A percentile compares a stretch with the other conserved stretches of the same genome.
phyloP scores from a whole-genome alignment of 2,329 filamentous ascomycete species.

The Fusarium euwallaceae region DNA sequence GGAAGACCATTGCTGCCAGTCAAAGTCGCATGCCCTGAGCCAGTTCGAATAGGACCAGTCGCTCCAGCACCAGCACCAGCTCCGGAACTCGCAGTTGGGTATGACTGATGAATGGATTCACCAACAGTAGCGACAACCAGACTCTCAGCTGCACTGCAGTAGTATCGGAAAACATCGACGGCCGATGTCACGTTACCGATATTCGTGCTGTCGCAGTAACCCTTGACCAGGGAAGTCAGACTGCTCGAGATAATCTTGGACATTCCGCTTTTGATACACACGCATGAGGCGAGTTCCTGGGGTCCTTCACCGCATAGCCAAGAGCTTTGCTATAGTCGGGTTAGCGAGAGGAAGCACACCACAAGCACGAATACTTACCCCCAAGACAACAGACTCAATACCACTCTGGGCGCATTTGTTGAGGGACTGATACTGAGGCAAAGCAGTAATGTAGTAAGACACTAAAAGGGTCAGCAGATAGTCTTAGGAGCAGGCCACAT shows the following conservation, averaged over 20 bases:
- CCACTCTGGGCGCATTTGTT: slow-evolving; percentile 60
- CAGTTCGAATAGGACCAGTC: slow-evolving; percentile 24
- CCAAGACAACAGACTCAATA: slow-evolving; percentile 57
- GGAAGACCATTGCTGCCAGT: not conserved
- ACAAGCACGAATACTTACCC: slow-evolving; percentile 47
- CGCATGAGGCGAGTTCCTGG: slow-evolving; percentile 65
- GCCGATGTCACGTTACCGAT: slow-evolving; percentile 62
- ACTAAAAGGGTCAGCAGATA: slow-evolving; percentile 50
- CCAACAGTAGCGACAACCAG: slow-evolving; percentile 57
- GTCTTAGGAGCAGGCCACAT: no score
- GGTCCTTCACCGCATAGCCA: slow-evolving; percentile 61
- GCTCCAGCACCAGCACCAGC: slow-evolving; percentile 20
- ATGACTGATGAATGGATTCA: slow-evolving; percentile 49
- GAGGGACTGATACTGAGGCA: slow-evolving; percentile 61
- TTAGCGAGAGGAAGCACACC: not conserved
- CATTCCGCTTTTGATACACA: slow-evolving; percentile 65
- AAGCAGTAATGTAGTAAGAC: slow-evolving; percentile 67
- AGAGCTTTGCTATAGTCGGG: slow-evolving; percentile 45
- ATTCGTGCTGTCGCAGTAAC: slow-evolving; percentile 59
- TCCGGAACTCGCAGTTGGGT: slow-evolving; percentile 30
- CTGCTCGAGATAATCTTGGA: slow-evolving; percentile 56
- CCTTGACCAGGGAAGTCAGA: slow-evolving; percentile 60
- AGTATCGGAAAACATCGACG: slow-evolving; percentile 59
- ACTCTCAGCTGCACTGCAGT: slow-evolving; percentile 63
- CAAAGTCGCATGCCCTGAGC: slow-evolving; percentile 26